A percentile compares a stretch with the other conserved stretches of the same genome.
These are phyloP conservation scores for Baorangia bicolor DNA, from an alignment of 768 basidiomycete genomes.

Conservation along the genomic window DNA sequence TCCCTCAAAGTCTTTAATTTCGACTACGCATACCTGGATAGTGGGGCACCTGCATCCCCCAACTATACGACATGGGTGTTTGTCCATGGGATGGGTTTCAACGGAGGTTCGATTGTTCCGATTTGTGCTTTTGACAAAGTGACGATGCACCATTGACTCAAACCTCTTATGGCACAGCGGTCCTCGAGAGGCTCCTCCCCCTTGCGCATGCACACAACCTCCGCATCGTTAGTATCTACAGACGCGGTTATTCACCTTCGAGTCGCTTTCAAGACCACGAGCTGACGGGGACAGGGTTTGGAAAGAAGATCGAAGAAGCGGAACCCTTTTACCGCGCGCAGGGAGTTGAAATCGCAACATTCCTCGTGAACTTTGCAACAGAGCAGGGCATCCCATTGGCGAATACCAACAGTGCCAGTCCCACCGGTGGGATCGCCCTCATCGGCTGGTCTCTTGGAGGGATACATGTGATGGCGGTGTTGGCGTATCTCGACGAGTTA, in stretches of 20 bases:
- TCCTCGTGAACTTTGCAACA: constrained; percentile 15
- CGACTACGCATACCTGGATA: constrained; percentile 24
- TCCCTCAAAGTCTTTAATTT: constrained; percentile 13
- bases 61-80: constrained; percentile 24
- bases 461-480: constrained; percentile 6
- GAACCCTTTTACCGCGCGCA: constrained; percentile 16
- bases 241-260: constrained; percentile 29
- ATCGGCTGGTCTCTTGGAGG: constrained; percentile 23
- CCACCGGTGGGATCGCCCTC: constrained; percentile 12
- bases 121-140: not conserved
- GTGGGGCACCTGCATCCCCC: constrained; percentile 16
- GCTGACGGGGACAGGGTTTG: constrained; percentile 4
- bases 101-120: too few relatives aligned
- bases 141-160: not conserved
- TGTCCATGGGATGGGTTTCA: constrained; percentile 22
- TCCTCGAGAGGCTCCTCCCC: constrained; percentile 22
- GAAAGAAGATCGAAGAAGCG: constrained; percentile 16
- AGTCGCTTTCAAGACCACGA: constrained; percentile 20
- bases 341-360: constrained; percentile 20
- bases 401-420: not conserved
- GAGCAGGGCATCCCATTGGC: constrained; percentile 16
- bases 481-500: constrained; percentile 17
- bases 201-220: constrained; percentile 20
- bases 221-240: constrained; percentile 25
- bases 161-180: not conserved